These are phyloP conservation scores for Candida easanensis DNA, from an alignment of 805 yeast genomes.

Conservation along the genomic window DNA sequence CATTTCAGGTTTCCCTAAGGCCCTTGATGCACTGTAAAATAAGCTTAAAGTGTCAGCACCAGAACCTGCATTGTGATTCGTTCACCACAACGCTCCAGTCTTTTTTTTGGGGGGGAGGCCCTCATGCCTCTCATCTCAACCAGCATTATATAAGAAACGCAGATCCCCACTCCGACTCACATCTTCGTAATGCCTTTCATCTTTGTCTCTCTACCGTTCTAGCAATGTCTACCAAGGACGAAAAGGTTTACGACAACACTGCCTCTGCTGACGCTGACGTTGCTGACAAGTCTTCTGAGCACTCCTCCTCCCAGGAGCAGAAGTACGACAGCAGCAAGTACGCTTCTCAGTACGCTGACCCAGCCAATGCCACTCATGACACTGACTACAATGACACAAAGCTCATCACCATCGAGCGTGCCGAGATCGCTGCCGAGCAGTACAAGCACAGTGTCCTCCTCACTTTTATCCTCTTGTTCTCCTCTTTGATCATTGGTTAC, in stretches of 20 bases:
- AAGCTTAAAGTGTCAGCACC: background rate
- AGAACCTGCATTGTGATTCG: too few relatives aligned
- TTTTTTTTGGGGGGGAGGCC: too few relatives aligned
- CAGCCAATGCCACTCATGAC: background rate
- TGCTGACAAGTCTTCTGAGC: background rate
- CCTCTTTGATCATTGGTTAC: slow-evolving; percentile 49
- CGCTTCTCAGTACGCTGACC: background rate
- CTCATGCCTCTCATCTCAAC: too few relatives aligned
- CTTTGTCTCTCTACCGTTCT: too few relatives aligned
- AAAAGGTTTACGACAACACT: background rate
- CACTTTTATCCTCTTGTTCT: slow-evolving; percentile 37
- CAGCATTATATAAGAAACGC: too few relatives aligned
- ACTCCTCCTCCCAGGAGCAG: background rate
- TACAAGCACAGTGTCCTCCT: slow-evolving; percentile 33
- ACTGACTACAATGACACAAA: slow-evolving; percentile 1
- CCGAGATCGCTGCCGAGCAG: slow-evolving; percentile 36
- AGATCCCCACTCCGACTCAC: too few relatives aligned
- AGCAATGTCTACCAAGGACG: background rate
- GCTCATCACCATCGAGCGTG: slow-evolving; percentile 1
- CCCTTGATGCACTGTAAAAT: background rate
- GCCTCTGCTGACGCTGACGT: background rate
- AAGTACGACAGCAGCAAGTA: background rate
- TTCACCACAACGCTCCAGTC: too few relatives aligned
- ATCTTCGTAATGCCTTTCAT: too few relatives aligned
- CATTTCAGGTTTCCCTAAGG: background rate